Conservation (phyloP, 306 rosid species). For the Castanopsis chinensis region DNA sequence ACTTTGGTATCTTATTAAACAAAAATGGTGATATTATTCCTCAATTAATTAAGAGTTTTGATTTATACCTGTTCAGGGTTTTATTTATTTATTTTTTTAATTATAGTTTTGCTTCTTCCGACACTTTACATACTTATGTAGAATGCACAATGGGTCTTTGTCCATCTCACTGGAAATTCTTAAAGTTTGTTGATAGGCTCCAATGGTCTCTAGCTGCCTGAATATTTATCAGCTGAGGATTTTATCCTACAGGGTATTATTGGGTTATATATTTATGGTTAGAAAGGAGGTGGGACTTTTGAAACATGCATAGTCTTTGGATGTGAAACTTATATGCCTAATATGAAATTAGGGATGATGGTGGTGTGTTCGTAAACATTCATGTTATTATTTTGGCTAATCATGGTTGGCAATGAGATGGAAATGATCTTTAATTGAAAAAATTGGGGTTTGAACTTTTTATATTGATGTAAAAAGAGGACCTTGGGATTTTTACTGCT, state of each 20-base stretch:
- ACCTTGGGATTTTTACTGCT: background rate
- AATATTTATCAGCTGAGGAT: background rate
- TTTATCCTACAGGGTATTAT: background rate
- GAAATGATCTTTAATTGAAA: background rate
- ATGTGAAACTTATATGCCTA: background rate
- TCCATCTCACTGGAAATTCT: background rate
- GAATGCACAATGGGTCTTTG: background rate
- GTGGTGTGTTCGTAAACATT: background rate
- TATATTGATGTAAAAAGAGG: background rate
- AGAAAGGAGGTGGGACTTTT: background rate
- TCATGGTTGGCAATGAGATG: background rate
- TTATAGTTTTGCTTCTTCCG: background rate
- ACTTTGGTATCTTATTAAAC: no score
- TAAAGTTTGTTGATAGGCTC: background rate
- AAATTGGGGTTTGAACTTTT: background rate
- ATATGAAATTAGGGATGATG: background rate
- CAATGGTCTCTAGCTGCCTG: background rate
- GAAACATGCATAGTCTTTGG: background rate
- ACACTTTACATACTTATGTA: background rate
- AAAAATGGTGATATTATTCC: no score
- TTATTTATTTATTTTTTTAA: background rate
- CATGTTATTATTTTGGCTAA: background rate
- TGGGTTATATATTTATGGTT: background rate
- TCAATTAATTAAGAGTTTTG: no score
- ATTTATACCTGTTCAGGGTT: no score